Percentiles rank a stretch among this genome's conserved stretches.
Evolutionary conservation across 192 early-diverging fungal species (phyloP).

Genomic region (Kickxella alabastrina): DNA sequence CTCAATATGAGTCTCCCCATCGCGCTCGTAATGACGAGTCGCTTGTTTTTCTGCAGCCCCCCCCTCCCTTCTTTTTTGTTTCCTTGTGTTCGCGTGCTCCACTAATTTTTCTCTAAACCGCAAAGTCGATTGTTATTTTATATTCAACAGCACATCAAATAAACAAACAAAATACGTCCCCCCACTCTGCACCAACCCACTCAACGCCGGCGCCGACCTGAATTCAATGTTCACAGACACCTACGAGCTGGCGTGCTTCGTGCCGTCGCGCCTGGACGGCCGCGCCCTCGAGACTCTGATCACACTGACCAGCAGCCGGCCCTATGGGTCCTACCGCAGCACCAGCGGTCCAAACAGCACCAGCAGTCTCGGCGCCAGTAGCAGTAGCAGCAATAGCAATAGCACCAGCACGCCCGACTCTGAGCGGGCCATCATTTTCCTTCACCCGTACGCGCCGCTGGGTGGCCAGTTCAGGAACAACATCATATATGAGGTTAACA

Average conservation of each 20-base stretch:
- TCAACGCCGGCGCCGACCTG: too few species aligned
- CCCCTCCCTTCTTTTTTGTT: too few species aligned
- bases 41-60: too few species aligned
- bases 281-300: conserved; percentile 40
- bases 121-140: too few species aligned
- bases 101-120: too few species aligned
- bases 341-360: too few species aligned
- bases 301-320: conserved; percentile 5
- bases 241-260: conserved; percentile 38
- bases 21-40: too few species aligned
- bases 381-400: too few species aligned
- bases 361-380: too few species aligned
- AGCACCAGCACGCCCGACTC: neutral
- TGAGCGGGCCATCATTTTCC: conserved; percentile 23
- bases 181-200: neutral
- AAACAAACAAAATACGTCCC: conserved; percentile 9
- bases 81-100: too few species aligned
- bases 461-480: conserved; percentile 50
- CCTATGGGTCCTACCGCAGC: neutral
- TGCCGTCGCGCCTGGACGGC: conserved; percentile 47
- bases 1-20: too few species aligned
- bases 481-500: conserved; percentile 32
- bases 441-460: conserved; percentile 51
- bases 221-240: conserved; percentile 38
- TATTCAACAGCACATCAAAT: too few species aligned